Conservation (phyloP, 2,329 filamentous ascomycete species). For the Incumbomyces lentus region DNA sequence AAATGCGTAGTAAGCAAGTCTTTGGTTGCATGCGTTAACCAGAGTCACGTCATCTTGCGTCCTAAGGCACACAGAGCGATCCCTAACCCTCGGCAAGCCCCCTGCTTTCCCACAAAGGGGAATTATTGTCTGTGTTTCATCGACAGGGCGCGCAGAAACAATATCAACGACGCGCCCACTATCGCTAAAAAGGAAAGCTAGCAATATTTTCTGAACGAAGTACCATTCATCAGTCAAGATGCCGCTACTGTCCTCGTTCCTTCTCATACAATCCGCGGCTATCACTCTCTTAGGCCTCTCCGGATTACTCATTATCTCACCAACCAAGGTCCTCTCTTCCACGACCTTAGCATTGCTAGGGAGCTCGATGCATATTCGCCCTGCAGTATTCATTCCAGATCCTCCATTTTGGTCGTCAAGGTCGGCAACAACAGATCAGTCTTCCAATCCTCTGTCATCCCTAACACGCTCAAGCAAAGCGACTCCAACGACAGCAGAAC, state of each 20-base stretch:
- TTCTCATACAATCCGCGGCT: constrained; percentile 15
- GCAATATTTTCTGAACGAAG: too few relatives aligned
- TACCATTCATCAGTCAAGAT: constrained; percentile 6
- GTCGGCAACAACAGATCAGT: neutral
- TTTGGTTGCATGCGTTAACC: too few relatives aligned
- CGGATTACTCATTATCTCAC: constrained; percentile 16
- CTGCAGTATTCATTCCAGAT: constrained; percentile 13
- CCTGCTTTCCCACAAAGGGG: too few relatives aligned
- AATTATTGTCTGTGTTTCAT: too few relatives aligned
- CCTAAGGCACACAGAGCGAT: too few relatives aligned
- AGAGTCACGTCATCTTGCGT: too few relatives aligned
- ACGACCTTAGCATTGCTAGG: constrained; percentile 18
- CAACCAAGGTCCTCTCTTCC: constrained; percentile 13
- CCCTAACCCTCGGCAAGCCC: too few relatives aligned
- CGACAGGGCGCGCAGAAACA: too few relatives aligned
- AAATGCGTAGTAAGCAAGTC: too few relatives aligned
- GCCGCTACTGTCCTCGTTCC: constrained; percentile 17
- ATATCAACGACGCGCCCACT: too few relatives aligned
- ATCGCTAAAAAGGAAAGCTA: too few relatives aligned
- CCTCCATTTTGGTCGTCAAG: neutral
- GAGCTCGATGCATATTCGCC: constrained; percentile 16
- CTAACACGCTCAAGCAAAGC: neutral
- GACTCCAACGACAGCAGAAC: neutral
- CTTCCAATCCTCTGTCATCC: constrained; percentile 2
- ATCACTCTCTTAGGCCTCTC: constrained; percentile 13